Percentiles rank a stretch among this genome's conserved stretches.
phyloP scores from a whole-genome alignment of 768 basidiomycete species.

The Termitomyces sp. region DNA sequence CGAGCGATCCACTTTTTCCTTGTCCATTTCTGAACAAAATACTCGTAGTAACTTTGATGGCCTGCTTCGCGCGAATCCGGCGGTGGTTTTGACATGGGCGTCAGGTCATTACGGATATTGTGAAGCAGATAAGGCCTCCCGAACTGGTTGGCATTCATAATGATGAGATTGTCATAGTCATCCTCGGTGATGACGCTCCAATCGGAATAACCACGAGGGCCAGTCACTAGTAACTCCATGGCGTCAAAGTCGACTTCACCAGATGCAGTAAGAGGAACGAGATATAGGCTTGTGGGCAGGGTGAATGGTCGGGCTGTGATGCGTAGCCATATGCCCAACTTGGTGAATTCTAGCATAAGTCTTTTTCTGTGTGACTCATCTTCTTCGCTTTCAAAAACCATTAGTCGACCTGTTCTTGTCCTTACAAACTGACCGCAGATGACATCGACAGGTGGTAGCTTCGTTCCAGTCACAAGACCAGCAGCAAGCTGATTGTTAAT shows the following conservation, averaged over 20 bases:
- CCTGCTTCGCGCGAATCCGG: slow-evolving; percentile 42
- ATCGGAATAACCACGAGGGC: slow-evolving; percentile 45
- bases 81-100: slow-evolving; percentile 53
- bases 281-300: slow-evolving; percentile 49
- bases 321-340: slow-evolving; percentile 52
- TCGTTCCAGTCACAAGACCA: slow-evolving; percentile 64
- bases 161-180: slow-evolving; percentile 43
- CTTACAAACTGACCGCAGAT: slow-evolving; percentile 28
- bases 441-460: slow-evolving; percentile 43
- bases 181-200: slow-evolving; percentile 49
- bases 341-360: slow-evolving; percentile 63
- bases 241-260: slow-evolving; percentile 50
- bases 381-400: slow-evolving; percentile 33
- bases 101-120: slow-evolving; percentile 57
- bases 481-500: slow-evolving; percentile 44
- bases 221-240: slow-evolving; percentile 43
- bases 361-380: slow-evolving; percentile 41
- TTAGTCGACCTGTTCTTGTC: slow-evolving; percentile 22
- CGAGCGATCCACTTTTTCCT: slow-evolving; percentile 34
- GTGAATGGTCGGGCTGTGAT: slow-evolving; percentile 53
- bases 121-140: slow-evolving; percentile 55
- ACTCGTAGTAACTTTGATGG: slow-evolving; percentile 52
- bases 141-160: slow-evolving; percentile 48
- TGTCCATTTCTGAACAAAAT: slow-evolving; percentile 50
- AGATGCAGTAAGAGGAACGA: slow-evolving; percentile 56